Conservation (phyloP, 2,329 filamentous ascomycete genomes). For the Trichoderma gracile region DNA sequence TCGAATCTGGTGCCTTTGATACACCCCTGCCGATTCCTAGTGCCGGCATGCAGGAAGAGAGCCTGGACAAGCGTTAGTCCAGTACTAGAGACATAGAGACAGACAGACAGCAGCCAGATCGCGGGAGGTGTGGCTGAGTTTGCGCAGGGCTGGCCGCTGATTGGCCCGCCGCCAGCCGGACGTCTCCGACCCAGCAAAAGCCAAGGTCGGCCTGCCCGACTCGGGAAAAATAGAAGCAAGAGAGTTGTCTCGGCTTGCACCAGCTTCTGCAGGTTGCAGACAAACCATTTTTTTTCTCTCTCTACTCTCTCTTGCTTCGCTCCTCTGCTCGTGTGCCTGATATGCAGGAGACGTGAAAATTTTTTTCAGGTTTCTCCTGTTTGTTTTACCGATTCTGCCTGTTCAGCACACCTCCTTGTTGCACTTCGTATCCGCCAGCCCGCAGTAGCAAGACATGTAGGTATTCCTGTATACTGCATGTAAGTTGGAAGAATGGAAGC, state of each 20-base stretch:
- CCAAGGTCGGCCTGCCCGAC: conserved; percentile 17
- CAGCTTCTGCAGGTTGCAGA: not conserved
- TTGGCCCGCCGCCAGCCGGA: conserved; percentile 7
- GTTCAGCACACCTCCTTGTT: not conserved
- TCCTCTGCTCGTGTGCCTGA: not conserved
- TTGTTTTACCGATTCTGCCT: not conserved
- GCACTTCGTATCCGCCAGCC: not conserved
- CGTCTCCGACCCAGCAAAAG: conserved; percentile 5
- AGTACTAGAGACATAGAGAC: not conserved
- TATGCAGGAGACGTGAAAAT: conserved; percentile 1
- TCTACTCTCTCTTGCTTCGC: not conserved
- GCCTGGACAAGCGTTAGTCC: not conserved
- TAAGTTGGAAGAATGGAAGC: not conserved
- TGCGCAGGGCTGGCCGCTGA: not conserved
- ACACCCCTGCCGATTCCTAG: not conserved
- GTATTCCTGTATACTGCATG: too few species aligned
- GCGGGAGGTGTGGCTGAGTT: conserved; percentile 21
- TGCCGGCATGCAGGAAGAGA: conserved; percentile 8
- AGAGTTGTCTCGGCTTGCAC: not conserved
- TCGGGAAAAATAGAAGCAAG: not conserved
- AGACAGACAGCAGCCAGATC: not conserved
- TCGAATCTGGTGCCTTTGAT: too few species aligned
- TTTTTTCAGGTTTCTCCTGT: not conserved
- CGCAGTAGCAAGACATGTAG: not conserved
- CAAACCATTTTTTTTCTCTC: not conserved